Evolutionary conservation across 2,329 filamentous ascomycete genomes (phyloP), one percentile per base, ranked within the genome.

Genomic region (Phyllosticta citribraziliensis): DNA sequence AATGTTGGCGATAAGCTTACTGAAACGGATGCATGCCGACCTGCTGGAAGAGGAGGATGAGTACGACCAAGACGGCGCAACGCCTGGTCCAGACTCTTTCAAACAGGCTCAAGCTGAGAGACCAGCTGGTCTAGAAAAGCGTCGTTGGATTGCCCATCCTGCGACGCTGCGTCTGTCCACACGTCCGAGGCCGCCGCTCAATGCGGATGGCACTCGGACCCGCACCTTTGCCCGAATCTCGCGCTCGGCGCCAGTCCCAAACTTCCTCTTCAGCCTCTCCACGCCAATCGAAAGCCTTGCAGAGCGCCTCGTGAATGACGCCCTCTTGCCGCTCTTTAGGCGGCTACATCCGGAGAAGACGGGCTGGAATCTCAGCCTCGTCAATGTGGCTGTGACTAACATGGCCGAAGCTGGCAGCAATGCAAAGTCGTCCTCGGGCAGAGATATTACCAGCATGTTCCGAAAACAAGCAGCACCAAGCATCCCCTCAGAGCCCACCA

Each of bases 311-410:
- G 87, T 92, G 0, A 75, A 80, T 3, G 88, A 94, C 63, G 75
- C 80, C 1, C 72, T 96, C 19, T 66, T 91, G 2, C 83, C 84
- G 0, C 82, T 96, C 71, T 91, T 96, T 69, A 84, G 85, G 14
- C 86, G 84, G 64, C 77, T 96, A 12, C 87, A 93, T 65, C 81
- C 85, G 0, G 85, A 88, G 63, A 83, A 81, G 64, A 76, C 79
- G 9, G 85, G 83, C 1, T 96, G 89, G 88, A 89, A 93, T 66
- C 74, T 97, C 19, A 89, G 88, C 65, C 76, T 97, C 57, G 79
- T 97, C 63, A 97, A 97, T 65, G 78, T 97, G 22, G 92, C 90
- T 54, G 91, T 89, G 8, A 88, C 89, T 14, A 96, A 96, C 70
- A 93, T 97, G 86, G 81, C 69, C 6, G 75, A 78, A 63, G 72